phyloP scores from a whole-genome alignment of 441 rosid genomes.

The Isatis lusitanica region DNA sequence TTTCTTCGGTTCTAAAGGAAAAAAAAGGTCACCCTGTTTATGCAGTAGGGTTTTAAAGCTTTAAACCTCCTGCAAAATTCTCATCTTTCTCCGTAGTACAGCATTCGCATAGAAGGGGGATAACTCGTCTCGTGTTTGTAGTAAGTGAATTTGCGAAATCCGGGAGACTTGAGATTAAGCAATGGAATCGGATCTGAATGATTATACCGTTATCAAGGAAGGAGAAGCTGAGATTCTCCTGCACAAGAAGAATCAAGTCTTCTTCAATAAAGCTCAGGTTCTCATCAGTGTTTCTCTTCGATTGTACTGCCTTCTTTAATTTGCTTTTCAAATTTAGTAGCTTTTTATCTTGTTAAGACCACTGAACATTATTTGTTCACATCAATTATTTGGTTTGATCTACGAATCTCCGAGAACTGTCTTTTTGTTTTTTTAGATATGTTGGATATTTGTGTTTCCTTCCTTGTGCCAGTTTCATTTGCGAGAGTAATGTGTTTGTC shows the following conservation, averaged over 20 bases:
- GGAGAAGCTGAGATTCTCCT: slow-evolving; percentile 97
- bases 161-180: slow-evolving; percentile 28
- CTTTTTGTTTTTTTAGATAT: not conserved
- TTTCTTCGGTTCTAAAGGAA: not conserved
- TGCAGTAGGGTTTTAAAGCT: slow-evolving; percentile 1
- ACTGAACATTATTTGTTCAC: slow-evolving; percentile 1
- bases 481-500: too few species aligned
- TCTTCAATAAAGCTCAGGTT: slow-evolving; percentile 97
- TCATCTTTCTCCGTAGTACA: not conserved
- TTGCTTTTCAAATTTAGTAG: not conserved
- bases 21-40: not conserved
- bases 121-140: not conserved
- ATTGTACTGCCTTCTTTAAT: not conserved
- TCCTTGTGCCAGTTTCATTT: too few species aligned
- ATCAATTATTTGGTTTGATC: not conserved
- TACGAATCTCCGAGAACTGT: not conserved
- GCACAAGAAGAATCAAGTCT: slow-evolving; percentile 90
- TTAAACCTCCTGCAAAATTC: not conserved
- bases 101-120: not conserved
- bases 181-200: slow-evolving; percentile 60
- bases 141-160: not conserved
- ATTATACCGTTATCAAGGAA: slow-evolving; percentile 76
- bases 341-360: slow-evolving; percentile 9
- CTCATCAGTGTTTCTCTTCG: not conserved
- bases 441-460: not conserved